Evolutionary conservation across 2,329 filamentous ascomycete species (phyloP), one percentile per base, ranked within the genome.

Genomic region (Leptodontidium sp.): DNA sequence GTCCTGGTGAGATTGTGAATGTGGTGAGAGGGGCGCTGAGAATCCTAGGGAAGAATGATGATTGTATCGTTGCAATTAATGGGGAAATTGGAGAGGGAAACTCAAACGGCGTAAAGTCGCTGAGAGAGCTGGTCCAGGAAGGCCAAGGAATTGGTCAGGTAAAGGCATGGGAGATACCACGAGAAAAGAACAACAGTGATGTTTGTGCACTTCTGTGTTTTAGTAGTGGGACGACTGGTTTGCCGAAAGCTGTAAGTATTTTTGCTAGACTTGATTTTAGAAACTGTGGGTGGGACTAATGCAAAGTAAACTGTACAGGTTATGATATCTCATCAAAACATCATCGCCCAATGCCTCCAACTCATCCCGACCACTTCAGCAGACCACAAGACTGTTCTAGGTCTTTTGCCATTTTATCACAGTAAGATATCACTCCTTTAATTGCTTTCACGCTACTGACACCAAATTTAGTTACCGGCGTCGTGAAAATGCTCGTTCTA

Each of bases 331-430:
- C 84, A 84, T 74, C 81, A 84, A 35, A 87, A 87, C 70, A 83
- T 86, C 8, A 87, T 87, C 29, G 85, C 84, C 0, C 89, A 91
- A 77, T 88, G 85, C 71, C 81, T 90, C 14, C 89, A 90, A 72
- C 77, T 90, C 47, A 77, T 84, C 57, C 81, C 82, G 63, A 81
- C 84, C 0, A 65, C 62, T 7, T 65, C 61, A 50, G 68, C 77
- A 2, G 83, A 84, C n/a, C 81, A 85, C 63, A 83, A 81, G 14
- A 83, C 82, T 38, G 80, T 87, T n/a, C 79, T 89, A 2, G 87
- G 85, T 5, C 84, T 88, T 0, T 78, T 90, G 15, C 87, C 87
- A 0, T 81, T 87, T 35, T 89, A 88, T 77, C 87, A 89, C 77
- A 89, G 63, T 59, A 58, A 21, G 58, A 24, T 9, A 26, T 4